Conservation (phyloP, 2,329 filamentous ascomycete species). For the Cercospora janseana region DNA sequence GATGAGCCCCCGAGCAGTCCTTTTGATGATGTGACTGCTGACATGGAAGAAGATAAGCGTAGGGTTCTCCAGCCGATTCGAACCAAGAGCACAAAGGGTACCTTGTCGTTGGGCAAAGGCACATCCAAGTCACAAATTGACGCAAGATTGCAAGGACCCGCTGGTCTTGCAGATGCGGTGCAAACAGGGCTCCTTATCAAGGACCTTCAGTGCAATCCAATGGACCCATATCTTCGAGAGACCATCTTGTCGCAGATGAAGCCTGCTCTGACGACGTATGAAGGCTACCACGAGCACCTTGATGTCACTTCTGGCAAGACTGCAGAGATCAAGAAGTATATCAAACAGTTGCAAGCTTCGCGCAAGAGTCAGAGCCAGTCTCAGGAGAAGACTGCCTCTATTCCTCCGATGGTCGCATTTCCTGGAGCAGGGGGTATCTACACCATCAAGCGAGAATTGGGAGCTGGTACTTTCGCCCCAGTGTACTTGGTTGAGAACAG, state of each 20-base stretch:
- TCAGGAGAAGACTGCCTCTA: slow-evolving; percentile 48
- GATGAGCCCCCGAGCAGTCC: slow-evolving; percentile 66
- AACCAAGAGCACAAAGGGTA: slow-evolving; percentile 48
- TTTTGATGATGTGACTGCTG: slow-evolving; percentile 62
- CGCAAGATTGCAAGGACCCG: slow-evolving; percentile 25
- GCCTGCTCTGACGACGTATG: slow-evolving; percentile 70
- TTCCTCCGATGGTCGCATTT: slow-evolving; percentile 67
- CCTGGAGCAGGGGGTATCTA: slow-evolving; percentile 66
- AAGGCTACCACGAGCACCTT: slow-evolving; percentile 75
- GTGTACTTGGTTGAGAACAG: slow-evolving; percentile 84
- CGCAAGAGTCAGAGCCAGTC: slow-evolving; percentile 45
- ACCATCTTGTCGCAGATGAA: slow-evolving; percentile 72
- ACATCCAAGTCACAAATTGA: slow-evolving; percentile 37
- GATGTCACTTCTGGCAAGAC: slow-evolving; percentile 63
- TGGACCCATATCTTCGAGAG: slow-evolving; percentile 70
- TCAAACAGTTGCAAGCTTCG: slow-evolving; percentile 44
- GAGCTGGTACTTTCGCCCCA: slow-evolving; percentile 89
- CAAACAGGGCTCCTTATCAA: slow-evolving; percentile 72
- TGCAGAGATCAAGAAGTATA: slow-evolving; percentile 76
- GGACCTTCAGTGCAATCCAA: slow-evolving; percentile 83
- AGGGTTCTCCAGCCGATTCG: slow-evolving; percentile 54
- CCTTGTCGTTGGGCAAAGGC: slow-evolving; percentile 38
- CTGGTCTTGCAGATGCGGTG: slow-evolving; percentile 42
- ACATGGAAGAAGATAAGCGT: slow-evolving; percentile 43
- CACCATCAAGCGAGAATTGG: slow-evolving; percentile 78